A percentile compares a stretch with the other conserved stretches of the same genome.
phyloP scores from a whole-genome alignment of 1,139 yeast genomes.

The Sugiyamaella novakii region DNA sequence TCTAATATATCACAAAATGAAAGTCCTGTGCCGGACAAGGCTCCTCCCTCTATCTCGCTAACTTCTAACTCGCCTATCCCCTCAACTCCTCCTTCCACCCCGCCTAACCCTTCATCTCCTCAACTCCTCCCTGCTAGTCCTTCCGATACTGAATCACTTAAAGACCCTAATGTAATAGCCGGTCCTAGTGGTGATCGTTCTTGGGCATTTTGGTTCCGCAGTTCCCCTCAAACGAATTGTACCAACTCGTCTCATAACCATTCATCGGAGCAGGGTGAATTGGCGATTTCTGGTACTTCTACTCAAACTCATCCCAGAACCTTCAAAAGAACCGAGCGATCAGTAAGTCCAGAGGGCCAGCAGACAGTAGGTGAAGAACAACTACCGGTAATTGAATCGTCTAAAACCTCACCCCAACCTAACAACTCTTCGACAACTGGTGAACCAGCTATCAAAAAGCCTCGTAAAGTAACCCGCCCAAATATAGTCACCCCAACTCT shows the following conservation, averaged over 20 bases:
- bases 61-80: too few relatives aligned
- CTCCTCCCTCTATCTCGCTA: too few relatives aligned
- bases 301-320: conserved; percentile 40
- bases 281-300: conserved; percentile 46
- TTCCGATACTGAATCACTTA: conserved; percentile 13
- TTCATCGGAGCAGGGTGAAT: conserved; percentile 36
- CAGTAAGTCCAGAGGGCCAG: conserved; percentile 5
- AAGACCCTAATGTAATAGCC: conserved; percentile 17
- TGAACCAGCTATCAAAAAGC: conserved; percentile 22
- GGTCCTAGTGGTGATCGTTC: conserved; percentile 26
- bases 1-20: too few relatives aligned
- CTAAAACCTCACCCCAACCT: too few relatives aligned
- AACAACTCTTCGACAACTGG: conserved; percentile 3
- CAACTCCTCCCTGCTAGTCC: conserved; percentile 13
- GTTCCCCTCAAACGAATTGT: conserved; percentile 8
- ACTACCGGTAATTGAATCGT: too few relatives aligned
- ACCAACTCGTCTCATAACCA: background rate
- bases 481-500: conserved; percentile 39
- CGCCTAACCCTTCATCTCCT: background rate
- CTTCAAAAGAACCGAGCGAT: conserved; percentile 25
- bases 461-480: conserved; percentile 28
- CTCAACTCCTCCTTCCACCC: too few relatives aligned
- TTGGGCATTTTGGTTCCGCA: conserved; percentile 43
- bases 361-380: background rate
- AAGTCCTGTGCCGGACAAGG: too few relatives aligned